Base-by-base conservation (phyloP, 1,284 basidiomycete species). In the Violaceomyces palustris region DNA sequence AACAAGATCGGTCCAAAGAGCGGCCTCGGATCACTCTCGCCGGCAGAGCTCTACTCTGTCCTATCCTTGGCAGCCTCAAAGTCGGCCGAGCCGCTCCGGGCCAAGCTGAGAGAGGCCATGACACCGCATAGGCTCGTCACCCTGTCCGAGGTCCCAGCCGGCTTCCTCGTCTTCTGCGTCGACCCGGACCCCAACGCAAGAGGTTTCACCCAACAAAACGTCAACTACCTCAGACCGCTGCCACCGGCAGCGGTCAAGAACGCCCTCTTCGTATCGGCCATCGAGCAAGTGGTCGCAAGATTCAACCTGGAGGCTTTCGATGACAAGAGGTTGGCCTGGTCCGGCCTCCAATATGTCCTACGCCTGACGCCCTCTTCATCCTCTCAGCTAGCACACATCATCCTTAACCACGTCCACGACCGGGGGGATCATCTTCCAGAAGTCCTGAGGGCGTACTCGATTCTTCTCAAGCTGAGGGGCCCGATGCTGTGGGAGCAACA, bases 401-500 rank as follows among this genome's bases (percentile, higher is more conserved):
- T 57, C 22, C 48, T 62, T 38, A 48, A 42, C 29, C 54, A 55
- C 26, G 37, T 62, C 21, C 48, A 57, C 27, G 56, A 59, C 29
- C 45, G 50, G 25, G 41, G 55, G 29, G 42, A 46, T 3, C 54
- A 44, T 18, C 52, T 62, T 33, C 28, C 43, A 8, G 52, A 59
- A 22, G 56, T 62, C 23, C 55, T 62, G 35, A 45, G 37, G 19
- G 45, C 56, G 5, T 62, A 59, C 34, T 36, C 49, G 3, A 38
- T 39, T 15, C 40, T 62, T 14, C 35, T 62, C 23, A 55, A 50
- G 25, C 15, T 49, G 19, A 48, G 54, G 10, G 61, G 61, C 10
- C 40, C 58, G 1, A 32, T 35, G 3, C 28, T 58, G 3, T 66
- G 64, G 64, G 33, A 25, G 18, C 24, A 39, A 19, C 15, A 24